These are phyloP conservation scores for Candida sithepensis DNA, from an alignment of 805 yeast genomes.

Conservation along the genomic window DNA sequence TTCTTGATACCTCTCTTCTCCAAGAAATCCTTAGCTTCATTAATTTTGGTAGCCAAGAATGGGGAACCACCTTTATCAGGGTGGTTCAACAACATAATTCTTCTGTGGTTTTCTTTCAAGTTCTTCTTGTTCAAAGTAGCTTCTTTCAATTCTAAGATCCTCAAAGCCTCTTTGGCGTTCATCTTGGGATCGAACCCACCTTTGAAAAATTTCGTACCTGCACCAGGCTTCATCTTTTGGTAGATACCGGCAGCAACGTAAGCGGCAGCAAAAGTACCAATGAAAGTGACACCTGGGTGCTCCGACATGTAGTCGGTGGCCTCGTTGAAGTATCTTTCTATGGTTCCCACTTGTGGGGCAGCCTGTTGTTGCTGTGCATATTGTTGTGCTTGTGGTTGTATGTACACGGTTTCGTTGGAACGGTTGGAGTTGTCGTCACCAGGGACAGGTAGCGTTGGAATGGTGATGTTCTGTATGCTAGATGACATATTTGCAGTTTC, in stretches of 20 bases:
- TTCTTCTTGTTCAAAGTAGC: slow-evolving; percentile 56
- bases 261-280: slow-evolving; percentile 63
- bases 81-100: slow-evolving; percentile 83
- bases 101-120: slow-evolving; percentile 76
- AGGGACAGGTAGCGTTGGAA: slow-evolving; percentile 55
- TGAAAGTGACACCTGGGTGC: slow-evolving; percentile 72
- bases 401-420: slow-evolving; percentile 11
- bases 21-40: slow-evolving; percentile 84
- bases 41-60: slow-evolving; percentile 82
- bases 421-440: slow-evolving; percentile 37
- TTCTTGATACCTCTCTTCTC: slow-evolving; percentile 55
- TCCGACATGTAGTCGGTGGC: slow-evolving; percentile 57
- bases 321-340: slow-evolving; percentile 65
- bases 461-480: slow-evolving; percentile 40
- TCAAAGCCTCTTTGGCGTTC: slow-evolving; percentile 85
- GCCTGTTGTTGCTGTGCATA: slow-evolving; percentile 22
- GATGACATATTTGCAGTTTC: too few relatives aligned
- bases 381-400: slow-evolving; percentile 17
- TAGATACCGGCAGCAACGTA: slow-evolving; percentile 66
- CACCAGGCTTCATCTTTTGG: slow-evolving; percentile 64
- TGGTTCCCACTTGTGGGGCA: slow-evolving; percentile 32
- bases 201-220: slow-evolving; percentile 61
- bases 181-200: slow-evolving; percentile 94
- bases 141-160: slow-evolving; percentile 73
- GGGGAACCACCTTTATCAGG: slow-evolving; percentile 96